Evolutionary conservation across 345 rosid genomes (phyloP), one percentile per base, ranked within the genome.

Genomic region (Gossypium sturtianum): DNA sequence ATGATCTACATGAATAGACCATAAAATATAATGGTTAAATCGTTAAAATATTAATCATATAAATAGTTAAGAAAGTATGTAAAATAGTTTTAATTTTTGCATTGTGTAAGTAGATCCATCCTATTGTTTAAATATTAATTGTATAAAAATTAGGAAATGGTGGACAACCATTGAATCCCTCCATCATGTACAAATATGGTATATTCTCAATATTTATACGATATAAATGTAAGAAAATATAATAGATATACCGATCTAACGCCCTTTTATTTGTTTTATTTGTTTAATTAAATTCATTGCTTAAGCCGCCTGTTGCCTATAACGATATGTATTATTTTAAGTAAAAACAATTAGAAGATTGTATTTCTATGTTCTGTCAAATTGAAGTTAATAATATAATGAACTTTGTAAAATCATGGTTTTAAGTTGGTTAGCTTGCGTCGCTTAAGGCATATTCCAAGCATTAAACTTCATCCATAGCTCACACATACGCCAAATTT

Each of bases 401-500:
- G 10, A 47, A 12, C 54, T 7, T 45, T 45, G 34, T 47, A 12
- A 67, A 47, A 48, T 47, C 71, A 67, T 22, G 29, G 7, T 74
- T 52, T 52, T 34, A 51, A 41, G 12, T 52, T 52, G 38, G 34
- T 62, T 44, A 68, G 53, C 23, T 29, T 19, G 1, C 13, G 61
- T 22, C 61, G 2, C 13, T 11, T 0, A 25, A 25, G 38, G 38
- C 17, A 75, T 75, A 71, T 78, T 78, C 79, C 11, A 71, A 71
- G 61, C 61, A 65, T 53, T 59, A 60, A 77, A 77, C 71, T 20
- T 58, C 59, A 76, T 59, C 58, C 3, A 51, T 19, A 45, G 20
- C 47, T 17, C 12, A 74, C n/a, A 12, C 5, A 56, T 0, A 54
- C 20, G 7, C 52, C 61, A 71, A 64, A 25, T 64, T 59, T 63